Evolutionary conservation across 345 rosid genomes (phyloP), one percentile per base, ranked within the genome.

Genomic region (Carallia pectinifolia): DNA sequence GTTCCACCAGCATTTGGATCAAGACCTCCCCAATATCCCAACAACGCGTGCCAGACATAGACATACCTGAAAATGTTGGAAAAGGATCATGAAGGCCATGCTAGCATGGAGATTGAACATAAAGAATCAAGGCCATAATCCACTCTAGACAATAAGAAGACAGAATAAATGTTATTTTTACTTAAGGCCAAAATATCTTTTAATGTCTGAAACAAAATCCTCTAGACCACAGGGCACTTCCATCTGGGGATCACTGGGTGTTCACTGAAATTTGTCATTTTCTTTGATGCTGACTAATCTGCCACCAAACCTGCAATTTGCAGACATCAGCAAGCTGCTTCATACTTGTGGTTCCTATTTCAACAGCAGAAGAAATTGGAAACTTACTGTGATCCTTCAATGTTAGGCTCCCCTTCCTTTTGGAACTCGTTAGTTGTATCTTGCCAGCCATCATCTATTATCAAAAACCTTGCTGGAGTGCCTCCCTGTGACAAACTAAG

Each of bases 1-100:
- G 79, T 80, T 23, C 67, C 82, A 7, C 9, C 55, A 18, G 80
- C 80, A 74, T 84, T 68, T 13, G 84, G 91, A 77, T 31, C 79
- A 58, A 87, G 85, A 67, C 91, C 91, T 68, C 91, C 90, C 90
- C 90, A 83, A 66, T 83, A 85, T 30, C 90, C 90, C 68, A 83
- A 23, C 50, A 87, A 64, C 38, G 90, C 88, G 68, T 83, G 90
- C 87, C 88, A 85, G 31, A 78, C 81, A 68, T 85, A 85, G 18
- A 83, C 87, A 52, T 83, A 87, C 77, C 87, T 86, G 79, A 65
- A 58, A 52, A 64, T 66, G 62, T 36, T 4, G 44, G 60, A 34
- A 60, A 27, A 7, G 58, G 15, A 17, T 33, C 40, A 53, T 33
- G 27, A 6, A 64, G 19, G 1, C 52, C 40, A 54, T 3, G 15